phyloP scores from a whole-genome alignment of 1,284 basidiomycete genomes.

The Pterulicium gracile region DNA sequence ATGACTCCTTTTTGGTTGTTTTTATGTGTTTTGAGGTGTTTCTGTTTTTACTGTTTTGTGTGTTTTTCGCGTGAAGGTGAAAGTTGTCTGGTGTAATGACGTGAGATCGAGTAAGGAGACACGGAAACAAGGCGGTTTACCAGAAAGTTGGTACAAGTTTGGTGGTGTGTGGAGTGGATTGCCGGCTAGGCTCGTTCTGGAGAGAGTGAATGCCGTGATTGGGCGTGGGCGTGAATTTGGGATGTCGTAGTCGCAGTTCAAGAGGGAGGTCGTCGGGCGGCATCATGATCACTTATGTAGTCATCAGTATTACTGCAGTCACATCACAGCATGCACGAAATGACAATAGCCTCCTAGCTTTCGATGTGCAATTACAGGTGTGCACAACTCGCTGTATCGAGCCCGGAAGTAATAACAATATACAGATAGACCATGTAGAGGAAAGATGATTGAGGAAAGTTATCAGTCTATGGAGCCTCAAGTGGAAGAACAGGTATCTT shows the following conservation, averaged over 20 bases:
- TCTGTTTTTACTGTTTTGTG: conserved; percentile 10
- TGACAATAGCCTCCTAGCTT: too few species aligned
- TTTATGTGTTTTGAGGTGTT: conserved; percentile 46
- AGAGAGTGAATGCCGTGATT: conserved; percentile 17
- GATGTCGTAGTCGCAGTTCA: conserved; percentile 6
- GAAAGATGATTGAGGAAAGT: too few species aligned
- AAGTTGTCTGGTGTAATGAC: conserved; percentile 14
- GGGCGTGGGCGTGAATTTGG: conserved; percentile 30
- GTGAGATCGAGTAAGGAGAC: conserved; percentile 11
- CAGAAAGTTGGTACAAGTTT: conserved; percentile 38
- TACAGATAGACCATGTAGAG: too few species aligned
- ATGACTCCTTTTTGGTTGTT: conserved; percentile 33
- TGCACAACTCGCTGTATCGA: too few species aligned
- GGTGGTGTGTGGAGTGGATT: conserved; percentile 49
- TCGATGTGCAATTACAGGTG: too few species aligned
- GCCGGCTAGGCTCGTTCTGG: conserved; percentile 73
- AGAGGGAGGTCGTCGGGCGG: neutral
- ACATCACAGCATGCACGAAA: too few species aligned
- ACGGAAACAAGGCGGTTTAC: conserved; percentile 20
- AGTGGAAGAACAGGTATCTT: too few species aligned
- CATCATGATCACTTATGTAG: too few species aligned
- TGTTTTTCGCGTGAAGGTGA: conserved; percentile 10
- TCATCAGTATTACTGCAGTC: too few species aligned
- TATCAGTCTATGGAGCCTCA: too few species aligned
- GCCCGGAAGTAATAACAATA: too few species aligned